Conservation (phyloP, 1,284 basidiomycete genomes). For the Polyporus tsugae region DNA sequence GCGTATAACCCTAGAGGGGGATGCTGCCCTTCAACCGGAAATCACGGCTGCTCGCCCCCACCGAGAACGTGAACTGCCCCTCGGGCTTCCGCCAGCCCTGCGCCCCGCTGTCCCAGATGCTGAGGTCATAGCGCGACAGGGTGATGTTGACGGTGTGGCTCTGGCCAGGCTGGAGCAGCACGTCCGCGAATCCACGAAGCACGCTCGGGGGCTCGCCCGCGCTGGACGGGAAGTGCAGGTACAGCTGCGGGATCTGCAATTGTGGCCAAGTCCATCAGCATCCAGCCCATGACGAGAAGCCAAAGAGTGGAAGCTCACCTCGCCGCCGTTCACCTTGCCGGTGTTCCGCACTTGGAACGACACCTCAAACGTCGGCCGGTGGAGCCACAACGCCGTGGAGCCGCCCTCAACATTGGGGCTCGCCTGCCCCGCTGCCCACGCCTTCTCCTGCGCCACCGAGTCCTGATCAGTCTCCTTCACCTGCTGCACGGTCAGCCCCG, state of each 20-base stretch:
- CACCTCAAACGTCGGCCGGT: slow-evolving; percentile 66
- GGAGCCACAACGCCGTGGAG: slow-evolving; percentile 69
- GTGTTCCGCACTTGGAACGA: slow-evolving; percentile 68
- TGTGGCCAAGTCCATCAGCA: not conserved
- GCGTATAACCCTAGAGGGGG: slow-evolving; percentile 29
- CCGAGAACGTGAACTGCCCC: slow-evolving; percentile 52
- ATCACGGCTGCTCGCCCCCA: slow-evolving; percentile 64
- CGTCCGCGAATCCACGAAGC: slow-evolving; percentile 54
- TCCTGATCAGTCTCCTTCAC: slow-evolving; percentile 44
- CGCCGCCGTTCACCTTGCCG: slow-evolving; percentile 60
- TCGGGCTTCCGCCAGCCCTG: slow-evolving; percentile 62
- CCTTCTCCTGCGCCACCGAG: slow-evolving; percentile 43
- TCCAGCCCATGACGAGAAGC: slow-evolving; percentile 54
- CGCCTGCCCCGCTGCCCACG: slow-evolving; percentile 63
- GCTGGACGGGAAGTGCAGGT: slow-evolving; percentile 50
- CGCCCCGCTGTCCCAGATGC: slow-evolving; percentile 53
- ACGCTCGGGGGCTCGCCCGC: slow-evolving; percentile 54
- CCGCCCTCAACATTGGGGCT: slow-evolving; percentile 58
- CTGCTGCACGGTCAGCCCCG: slow-evolving; percentile 52
- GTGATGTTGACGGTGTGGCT: slow-evolving; percentile 46
- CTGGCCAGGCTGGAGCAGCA: slow-evolving; percentile 47
- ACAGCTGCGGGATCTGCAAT: slow-evolving; percentile 51
- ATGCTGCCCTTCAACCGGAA: slow-evolving; percentile 43
- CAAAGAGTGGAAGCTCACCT: slow-evolving; percentile 45
- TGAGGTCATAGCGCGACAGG: slow-evolving; percentile 54